Conservation (phyloP, 805 yeast species). For the Kluyveromyces nonfermentans region DNA sequence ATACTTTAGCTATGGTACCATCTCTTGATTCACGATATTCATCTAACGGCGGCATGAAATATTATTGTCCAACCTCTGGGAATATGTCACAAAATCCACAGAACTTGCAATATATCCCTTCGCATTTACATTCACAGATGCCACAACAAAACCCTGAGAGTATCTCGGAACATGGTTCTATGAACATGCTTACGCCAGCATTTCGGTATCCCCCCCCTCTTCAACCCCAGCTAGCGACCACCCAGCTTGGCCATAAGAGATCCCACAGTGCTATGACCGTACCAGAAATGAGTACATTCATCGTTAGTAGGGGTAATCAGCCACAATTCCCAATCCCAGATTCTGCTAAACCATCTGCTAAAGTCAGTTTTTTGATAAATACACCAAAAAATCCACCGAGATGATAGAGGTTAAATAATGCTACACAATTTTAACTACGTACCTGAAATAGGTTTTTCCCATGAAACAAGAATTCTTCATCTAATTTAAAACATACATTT, state of each 20-base stretch:
- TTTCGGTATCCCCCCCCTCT: background rate
- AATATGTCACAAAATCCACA: background rate
- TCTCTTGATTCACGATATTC: background rate
- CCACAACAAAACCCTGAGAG: background rate
- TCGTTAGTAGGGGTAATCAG: background rate
- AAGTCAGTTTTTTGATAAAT: slow-evolving; percentile 25
- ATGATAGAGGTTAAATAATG: slow-evolving; percentile 1
- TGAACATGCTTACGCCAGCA: background rate
- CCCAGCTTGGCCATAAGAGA: slow-evolving; percentile 17
- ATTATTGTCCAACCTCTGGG: background rate
- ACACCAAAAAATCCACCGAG: slow-evolving; percentile 29
- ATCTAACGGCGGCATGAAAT: background rate
- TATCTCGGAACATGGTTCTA: background rate
- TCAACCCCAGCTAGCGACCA: background rate
- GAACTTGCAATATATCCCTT: background rate
- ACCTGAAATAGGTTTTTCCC: background rate
- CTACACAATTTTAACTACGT: background rate
- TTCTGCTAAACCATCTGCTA: slow-evolving; percentile 16
- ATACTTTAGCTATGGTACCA: background rate
- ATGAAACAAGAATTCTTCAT: no score
- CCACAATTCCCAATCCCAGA: background rate
- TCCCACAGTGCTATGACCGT: slow-evolving; percentile 19
- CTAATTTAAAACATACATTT: no score
- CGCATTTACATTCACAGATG: background rate
- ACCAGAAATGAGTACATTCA: slow-evolving; percentile 5